Percentiles rank a stretch among this genome's conserved stretches.
Conservation (phyloP, 345 rosid genomes). For the Balakata baccata region DNA sequence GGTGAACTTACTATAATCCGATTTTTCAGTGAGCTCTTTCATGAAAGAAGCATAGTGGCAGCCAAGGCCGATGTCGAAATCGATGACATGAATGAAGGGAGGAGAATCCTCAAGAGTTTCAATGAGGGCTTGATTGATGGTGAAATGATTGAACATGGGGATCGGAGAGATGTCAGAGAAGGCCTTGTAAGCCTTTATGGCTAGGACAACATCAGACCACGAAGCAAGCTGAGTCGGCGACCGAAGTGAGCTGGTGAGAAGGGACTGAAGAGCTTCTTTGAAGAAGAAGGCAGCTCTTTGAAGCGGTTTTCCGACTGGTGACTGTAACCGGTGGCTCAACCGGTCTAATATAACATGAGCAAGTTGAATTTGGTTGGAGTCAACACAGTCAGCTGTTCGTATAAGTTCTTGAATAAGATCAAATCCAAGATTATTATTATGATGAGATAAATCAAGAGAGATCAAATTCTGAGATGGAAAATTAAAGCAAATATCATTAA, state of each 20-base stretch:
- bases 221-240: conserved; percentile 39
- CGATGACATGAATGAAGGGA: conserved; percentile 70
- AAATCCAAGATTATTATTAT: conserved; percentile 22
- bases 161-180: conserved; percentile 77
- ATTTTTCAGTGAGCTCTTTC: conserved; percentile 66
- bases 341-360: conserved; percentile 78
- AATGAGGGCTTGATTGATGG: conserved; percentile 77
- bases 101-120: conserved; percentile 58
- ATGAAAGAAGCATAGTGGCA: conserved; percentile 88
- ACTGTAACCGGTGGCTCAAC: conserved; percentile 57
- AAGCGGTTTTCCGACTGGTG: conserved; percentile 68
- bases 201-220: conserved; percentile 70
- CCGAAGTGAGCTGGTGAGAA: conserved; percentile 50
- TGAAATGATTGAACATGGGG: conserved; percentile 87
- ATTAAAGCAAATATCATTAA: conserved; percentile 42
- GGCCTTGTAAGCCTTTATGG: conserved; percentile 62
- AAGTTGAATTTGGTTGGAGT: conserved; percentile 68
- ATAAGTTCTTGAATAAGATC: conserved; percentile 74
- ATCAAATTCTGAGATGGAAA: conserved; percentile 21
- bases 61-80: conserved; percentile 90
- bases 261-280: conserved; percentile 72
- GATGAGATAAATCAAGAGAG: conserved; percentile 26
- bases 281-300: conserved; percentile 86
- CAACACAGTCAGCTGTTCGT: conserved; percentile 74
- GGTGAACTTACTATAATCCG: conserved; percentile 24